A percentile compares a stretch with the other conserved stretches of the same genome.
phyloP scores from a whole-genome alignment of 2,329 filamentous ascomycete genomes.

The Peltaster fructicola region DNA sequence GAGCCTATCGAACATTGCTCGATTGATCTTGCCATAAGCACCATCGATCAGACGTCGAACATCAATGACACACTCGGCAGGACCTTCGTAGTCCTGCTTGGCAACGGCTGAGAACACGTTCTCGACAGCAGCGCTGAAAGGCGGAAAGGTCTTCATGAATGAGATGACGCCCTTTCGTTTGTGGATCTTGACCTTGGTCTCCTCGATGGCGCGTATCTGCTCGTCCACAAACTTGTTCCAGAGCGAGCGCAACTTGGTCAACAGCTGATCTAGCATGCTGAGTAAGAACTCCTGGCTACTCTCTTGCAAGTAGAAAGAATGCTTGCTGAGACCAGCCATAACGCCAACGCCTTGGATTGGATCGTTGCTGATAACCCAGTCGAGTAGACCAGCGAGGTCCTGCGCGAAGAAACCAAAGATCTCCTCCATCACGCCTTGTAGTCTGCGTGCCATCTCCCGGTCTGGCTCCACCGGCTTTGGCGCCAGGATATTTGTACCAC shows the following conservation, averaged over 20 bases:
- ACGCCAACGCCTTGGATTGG: conserved; percentile 85
- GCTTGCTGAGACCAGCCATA: conserved; percentile 62
- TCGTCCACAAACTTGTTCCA: conserved; percentile 87
- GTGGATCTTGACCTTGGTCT: conserved; percentile 97
- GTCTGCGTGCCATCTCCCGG: conserved; percentile 63
- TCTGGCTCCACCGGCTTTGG: conserved; percentile 77
- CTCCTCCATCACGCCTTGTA: conserved; percentile 76
- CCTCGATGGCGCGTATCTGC: conserved; percentile 87
- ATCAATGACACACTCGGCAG: conserved; percentile 31
- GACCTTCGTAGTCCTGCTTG: conserved; percentile 29
- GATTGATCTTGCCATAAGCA: conserved; percentile 76
- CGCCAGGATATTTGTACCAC: conserved; percentile 53
- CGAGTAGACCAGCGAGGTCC: conserved; percentile 62
- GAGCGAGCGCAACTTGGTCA: conserved; percentile 52
- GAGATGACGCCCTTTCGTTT: conserved; percentile 93
- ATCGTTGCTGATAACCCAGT: conserved; percentile 68
- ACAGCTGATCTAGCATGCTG: conserved; percentile 57
- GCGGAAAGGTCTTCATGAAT: conserved; percentile 85
- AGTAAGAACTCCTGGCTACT: conserved; percentile 87
- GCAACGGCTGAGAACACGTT: conserved; percentile 49
- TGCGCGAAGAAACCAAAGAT: conserved; percentile 68
- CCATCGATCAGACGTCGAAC: conserved; percentile 66
- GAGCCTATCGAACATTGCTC: conserved; percentile 91
- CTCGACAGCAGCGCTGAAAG: conserved; percentile 68
- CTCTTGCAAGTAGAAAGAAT: conserved; percentile 61